Evolutionary conservation across 441 rosid species (phyloP), one percentile per base, ranked within the genome.

Genomic region (Adansonia madagascariensis): DNA sequence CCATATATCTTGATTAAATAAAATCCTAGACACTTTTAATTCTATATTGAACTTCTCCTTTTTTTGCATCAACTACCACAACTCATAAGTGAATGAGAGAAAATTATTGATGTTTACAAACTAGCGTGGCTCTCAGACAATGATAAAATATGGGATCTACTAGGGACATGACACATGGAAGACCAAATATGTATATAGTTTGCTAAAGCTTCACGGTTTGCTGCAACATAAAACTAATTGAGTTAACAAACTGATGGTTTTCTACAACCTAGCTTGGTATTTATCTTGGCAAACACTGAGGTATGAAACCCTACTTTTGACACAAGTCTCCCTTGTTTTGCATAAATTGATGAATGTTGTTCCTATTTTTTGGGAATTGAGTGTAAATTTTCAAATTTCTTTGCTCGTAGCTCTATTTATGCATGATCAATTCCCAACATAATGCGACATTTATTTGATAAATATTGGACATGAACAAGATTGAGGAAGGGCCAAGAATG

Each of bases 401-500:
- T 5, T 39, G 43, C 43, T 39, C 43, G 3, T 39, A 56, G 27
- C 61, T 56, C 20, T 56, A 22, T 56, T 56, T 56, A 56, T 56
- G 61, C 61, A 17, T 56, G 61, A 56, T 56, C 61, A 18, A 56
- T 56, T 18, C 12, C 20, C 61, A 56, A 56, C 61, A 60, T n/a
- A 62, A 62, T 31, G 18, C 67, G 35, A 41, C 41, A 62, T 62
- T 62, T 62, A 62, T 62, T 62, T 39, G 17, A 15, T 31, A 62
- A 62, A 35, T 31, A 31, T 41, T 27, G 44, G 67, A 39, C 41
- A 14, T 14, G 44, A 44, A 14, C 18, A 62, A 52, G 56, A 7
- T 4, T 52, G 18, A 15, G 56, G 56, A 52, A 4, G 7, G 18
- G 18, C 18, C n/a, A 52, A 52, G 56, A 6, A 52, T 52, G n/a